Conservation (phyloP, 176 grass and related monocot species). For the Eleusine indica region DNA sequence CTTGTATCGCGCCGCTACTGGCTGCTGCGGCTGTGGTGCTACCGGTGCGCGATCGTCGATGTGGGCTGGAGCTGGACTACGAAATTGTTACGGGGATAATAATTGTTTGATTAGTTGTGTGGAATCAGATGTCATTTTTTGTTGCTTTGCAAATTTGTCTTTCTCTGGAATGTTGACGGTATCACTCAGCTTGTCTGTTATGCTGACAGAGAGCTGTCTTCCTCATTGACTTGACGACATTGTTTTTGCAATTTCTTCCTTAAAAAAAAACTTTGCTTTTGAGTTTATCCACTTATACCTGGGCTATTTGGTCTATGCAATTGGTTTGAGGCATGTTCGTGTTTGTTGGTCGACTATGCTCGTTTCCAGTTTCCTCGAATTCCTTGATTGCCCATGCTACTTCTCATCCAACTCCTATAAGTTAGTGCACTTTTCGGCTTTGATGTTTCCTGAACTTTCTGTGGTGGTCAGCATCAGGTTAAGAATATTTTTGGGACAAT, state of each 20-base stretch:
- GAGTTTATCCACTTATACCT: background rate
- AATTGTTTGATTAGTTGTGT: background rate
- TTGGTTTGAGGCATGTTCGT: no score
- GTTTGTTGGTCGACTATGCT: background rate
- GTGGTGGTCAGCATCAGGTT: background rate
- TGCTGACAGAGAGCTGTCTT: background rate
- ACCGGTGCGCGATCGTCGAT: background rate
- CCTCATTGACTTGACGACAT: background rate
- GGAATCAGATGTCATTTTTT: conserved; percentile 24
- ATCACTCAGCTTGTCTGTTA: background rate
- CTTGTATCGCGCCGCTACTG: background rate
- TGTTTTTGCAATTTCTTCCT: background rate
- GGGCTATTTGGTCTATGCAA: no score
- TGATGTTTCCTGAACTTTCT: background rate
- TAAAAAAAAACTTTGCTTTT: background rate
- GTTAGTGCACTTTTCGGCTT: background rate
- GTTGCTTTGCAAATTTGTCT: background rate
- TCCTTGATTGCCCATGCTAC: background rate
- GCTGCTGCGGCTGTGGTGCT: background rate
- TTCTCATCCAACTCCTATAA: background rate
- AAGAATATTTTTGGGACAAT: background rate
- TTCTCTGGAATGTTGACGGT: background rate
- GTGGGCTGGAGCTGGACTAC: background rate
- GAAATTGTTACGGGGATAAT: background rate
- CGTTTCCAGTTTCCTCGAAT: background rate